These are phyloP conservation scores for Neostapfia colusana DNA, from an alignment of 176 grass and related monocot genomes.

Conservation along the genomic window DNA sequence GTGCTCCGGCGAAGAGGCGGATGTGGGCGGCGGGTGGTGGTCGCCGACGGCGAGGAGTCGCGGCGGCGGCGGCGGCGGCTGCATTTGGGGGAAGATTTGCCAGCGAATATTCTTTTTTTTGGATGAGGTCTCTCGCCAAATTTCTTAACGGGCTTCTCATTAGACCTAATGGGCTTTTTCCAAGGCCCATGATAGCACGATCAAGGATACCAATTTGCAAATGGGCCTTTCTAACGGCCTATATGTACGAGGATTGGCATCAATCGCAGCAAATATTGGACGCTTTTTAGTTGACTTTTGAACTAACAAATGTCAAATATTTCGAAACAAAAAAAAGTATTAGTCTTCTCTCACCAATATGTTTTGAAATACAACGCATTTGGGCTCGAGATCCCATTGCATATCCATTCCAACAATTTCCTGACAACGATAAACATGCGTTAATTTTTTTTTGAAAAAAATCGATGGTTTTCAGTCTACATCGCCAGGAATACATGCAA, in stretches of 20 bases:
- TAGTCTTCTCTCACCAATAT: too few relatives aligned
- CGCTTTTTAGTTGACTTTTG: too few relatives aligned
- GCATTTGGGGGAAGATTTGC: not conserved
- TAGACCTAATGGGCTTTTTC: not conserved
- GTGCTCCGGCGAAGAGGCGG: slow-evolving; percentile 33
- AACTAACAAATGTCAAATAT: too few relatives aligned
- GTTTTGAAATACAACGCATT: too few relatives aligned
- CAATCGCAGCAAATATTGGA: not conserved
- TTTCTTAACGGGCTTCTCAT: not conserved
- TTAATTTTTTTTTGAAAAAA: too few relatives aligned
- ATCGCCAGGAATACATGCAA: slow-evolving; percentile 26
- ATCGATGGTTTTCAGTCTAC: slow-evolving; percentile 45
- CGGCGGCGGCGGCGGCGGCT: slow-evolving; percentile 21
- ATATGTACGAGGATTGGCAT: not conserved
- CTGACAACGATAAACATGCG: not conserved
- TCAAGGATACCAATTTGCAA: not conserved
- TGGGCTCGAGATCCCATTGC: not conserved
- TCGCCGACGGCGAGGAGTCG: slow-evolving; percentile 43
- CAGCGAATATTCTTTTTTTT: not conserved
- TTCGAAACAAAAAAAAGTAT: too few relatives aligned
- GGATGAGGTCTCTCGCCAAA: not conserved
- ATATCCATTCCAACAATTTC: not conserved
- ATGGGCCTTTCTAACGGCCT: not conserved
- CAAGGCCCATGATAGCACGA: not conserved
- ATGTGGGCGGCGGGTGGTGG: slow-evolving; percentile 35